Evolutionary conservation across 2,329 filamentous ascomycete genomes (phyloP).

Genomic region (Orbilia oligospora): DNA sequence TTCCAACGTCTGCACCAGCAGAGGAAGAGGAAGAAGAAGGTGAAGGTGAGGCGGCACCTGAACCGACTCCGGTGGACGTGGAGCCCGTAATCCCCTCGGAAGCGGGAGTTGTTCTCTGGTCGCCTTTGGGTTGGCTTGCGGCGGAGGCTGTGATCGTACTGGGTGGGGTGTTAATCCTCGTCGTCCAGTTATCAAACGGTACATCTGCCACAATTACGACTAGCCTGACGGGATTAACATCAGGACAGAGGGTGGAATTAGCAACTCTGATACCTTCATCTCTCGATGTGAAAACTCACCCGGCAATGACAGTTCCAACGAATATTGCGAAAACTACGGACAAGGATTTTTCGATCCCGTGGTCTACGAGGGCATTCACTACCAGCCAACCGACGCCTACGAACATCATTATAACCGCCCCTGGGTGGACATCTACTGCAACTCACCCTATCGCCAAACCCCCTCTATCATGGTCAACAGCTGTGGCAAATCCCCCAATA

Average conservation of each 20-base stretch:
- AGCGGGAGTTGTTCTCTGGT: too few species aligned
- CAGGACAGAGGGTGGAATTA: constrained; percentile 17
- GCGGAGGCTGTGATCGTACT: too few species aligned
- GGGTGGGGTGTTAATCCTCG: too few species aligned
- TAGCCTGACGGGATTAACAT: background rate
- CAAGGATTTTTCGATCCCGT: too few species aligned
- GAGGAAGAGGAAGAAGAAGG: too few species aligned
- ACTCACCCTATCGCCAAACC: background rate
- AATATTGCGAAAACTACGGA: background rate
- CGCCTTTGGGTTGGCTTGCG: too few species aligned
- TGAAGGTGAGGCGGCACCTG: too few species aligned
- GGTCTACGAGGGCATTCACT: background rate
- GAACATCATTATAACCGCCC: background rate
- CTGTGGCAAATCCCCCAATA: background rate
- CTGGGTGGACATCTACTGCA: background rate
- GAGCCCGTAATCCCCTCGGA: too few species aligned
- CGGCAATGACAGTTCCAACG: background rate
- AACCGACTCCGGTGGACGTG: too few species aligned
- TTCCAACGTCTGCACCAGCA: too few species aligned
- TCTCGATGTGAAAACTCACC: background rate
- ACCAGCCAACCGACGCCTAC: background rate
- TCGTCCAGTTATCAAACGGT: too few species aligned
- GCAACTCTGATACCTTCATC: constrained; percentile 11
- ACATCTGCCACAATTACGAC: too few species aligned
- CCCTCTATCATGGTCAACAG: background rate